Evolutionary conservation across 345 rosid species (phyloP), one percentile per base, ranked within the genome.

Genomic region (Ceriops decandra): DNA sequence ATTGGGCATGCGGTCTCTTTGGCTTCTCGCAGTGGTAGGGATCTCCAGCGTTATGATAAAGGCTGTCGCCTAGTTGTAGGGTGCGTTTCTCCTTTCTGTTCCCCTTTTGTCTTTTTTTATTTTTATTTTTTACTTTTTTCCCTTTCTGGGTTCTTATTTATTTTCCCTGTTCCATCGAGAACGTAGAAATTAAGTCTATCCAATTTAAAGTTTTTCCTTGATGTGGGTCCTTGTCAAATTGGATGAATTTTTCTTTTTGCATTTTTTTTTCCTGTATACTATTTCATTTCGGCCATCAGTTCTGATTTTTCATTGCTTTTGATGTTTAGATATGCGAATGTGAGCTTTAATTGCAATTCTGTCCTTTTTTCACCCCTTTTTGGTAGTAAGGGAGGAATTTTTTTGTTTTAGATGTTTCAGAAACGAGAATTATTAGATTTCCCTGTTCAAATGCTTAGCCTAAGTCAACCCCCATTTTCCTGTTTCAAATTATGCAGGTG

Each of bases 61-160:
- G 93, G 91, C 3, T 67, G 54, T 64, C 89, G 96, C 63, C 90
- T 79, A 38, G 93, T 90, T 72, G 96, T 86, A 36, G 96, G 96
- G 96, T 90, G 68, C n/a, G 86, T 75, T 46, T 17, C 36, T 21
- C 52, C 49, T 26, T 32, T 19, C 13, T 21, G 11, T 9, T 51
- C 11, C 6, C 21, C 19, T 63, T 7, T 28, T 42, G 27, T 7
- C n/a, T 20, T 3, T 2, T 3, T n/a, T 15, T 57, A 24, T 24
- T 24, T 24, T 24, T 24, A 24, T 24, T 24, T 24, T 24, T 24
- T 24, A 24, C 57, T 20, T 19, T 6, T 1, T 6, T 7, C 6
- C 33, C 11, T 27, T 36, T 17, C 20, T 51, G 69, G 59, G 5
- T 33, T 7, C 24, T 32, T 15, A 24, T 0, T 69, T 31, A 20